Conservation (phyloP, 2,329 filamentous ascomycete species). For the Didymella lethalis region DNA sequence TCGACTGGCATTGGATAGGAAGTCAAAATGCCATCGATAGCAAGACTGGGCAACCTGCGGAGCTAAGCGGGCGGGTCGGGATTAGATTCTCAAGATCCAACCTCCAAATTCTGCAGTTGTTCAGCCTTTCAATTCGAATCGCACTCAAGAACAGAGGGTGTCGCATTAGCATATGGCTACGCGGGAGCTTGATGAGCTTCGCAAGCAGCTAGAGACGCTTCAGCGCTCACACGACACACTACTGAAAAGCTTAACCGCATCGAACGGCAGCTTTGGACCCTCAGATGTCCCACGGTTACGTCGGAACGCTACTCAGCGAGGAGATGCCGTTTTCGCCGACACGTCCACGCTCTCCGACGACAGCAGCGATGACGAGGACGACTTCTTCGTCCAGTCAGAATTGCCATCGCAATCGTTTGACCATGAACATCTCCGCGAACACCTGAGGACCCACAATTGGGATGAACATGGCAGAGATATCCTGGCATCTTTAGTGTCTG, state of each 20-base stretch:
- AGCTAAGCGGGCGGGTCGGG: constrained; percentile 28
- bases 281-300: constrained; percentile 35
- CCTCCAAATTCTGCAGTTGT: constrained; percentile 10
- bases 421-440: constrained; percentile 55
- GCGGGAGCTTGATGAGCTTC: constrained; percentile 42
- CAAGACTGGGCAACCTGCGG: constrained; percentile 30
- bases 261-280: constrained; percentile 40
- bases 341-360: constrained; percentile 47
- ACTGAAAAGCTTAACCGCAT: constrained; percentile 38
- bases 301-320: constrained; percentile 33
- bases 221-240: constrained; percentile 44
- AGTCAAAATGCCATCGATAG: constrained; percentile 17
- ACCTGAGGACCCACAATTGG: constrained; percentile 56
- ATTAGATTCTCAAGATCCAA: constrained; percentile 15
- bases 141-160: constrained; percentile 14
- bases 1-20: constrained; percentile 28
- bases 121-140: constrained; percentile 12
- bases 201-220: constrained; percentile 44
- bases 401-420: constrained; percentile 53
- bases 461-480: constrained; percentile 52
- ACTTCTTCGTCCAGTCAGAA: constrained; percentile 51
- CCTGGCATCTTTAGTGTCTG: constrained; percentile 54
- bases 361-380: constrained; percentile 48
- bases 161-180: constrained; percentile 34
- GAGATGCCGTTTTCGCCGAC: constrained; percentile 44